These are phyloP conservation scores for Leucogyrophana mollusca DNA, from an alignment of 768 basidiomycete species.

Conservation along the genomic window DNA sequence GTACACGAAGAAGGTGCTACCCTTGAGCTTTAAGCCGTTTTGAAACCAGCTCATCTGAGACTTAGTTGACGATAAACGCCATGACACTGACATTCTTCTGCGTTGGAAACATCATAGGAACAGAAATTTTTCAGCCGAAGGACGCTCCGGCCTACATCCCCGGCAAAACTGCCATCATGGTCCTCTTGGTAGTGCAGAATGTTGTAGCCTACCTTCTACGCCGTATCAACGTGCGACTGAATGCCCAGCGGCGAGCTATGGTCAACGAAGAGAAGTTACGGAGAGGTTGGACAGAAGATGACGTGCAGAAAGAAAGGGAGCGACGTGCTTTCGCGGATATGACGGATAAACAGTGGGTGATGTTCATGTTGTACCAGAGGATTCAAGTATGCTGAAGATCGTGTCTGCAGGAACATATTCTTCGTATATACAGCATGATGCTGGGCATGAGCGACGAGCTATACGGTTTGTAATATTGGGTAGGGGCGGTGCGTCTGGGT, in stretches of 20 bases:
- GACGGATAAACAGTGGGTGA: constrained; percentile 24
- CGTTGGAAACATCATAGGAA: constrained; percentile 22
- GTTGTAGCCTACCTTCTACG: constrained; percentile 19
- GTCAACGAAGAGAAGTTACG: constrained; percentile 14
- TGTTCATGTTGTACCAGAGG: not conserved
- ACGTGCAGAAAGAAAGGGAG: constrained; percentile 21
- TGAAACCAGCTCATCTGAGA: not conserved
- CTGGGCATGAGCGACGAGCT: no score
- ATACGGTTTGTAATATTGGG: no score
- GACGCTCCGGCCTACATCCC: constrained; percentile 28
- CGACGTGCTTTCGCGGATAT: constrained; percentile 25
- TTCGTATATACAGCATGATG: constrained; percentile 32
- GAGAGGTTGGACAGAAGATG: constrained; percentile 22
- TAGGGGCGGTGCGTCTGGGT: no score
- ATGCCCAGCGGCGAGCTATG: constrained; percentile 14
- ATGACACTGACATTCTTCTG: constrained; percentile 15
- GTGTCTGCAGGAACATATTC: constrained; percentile 27
- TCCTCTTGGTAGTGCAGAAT: constrained; percentile 21
- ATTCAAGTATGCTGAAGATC: not conserved
- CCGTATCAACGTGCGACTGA: constrained; percentile 20
- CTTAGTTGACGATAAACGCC: constrained; percentile 18
- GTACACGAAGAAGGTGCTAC: constrained; percentile 24
- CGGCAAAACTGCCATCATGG: constrained; percentile 33
- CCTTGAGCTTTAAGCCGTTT: not conserved
- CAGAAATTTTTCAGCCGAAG: constrained; percentile 22